Base-by-base conservation (phyloP, 2,329 filamentous ascomycete species). In the Colletotrichum higginsianum region DNA sequence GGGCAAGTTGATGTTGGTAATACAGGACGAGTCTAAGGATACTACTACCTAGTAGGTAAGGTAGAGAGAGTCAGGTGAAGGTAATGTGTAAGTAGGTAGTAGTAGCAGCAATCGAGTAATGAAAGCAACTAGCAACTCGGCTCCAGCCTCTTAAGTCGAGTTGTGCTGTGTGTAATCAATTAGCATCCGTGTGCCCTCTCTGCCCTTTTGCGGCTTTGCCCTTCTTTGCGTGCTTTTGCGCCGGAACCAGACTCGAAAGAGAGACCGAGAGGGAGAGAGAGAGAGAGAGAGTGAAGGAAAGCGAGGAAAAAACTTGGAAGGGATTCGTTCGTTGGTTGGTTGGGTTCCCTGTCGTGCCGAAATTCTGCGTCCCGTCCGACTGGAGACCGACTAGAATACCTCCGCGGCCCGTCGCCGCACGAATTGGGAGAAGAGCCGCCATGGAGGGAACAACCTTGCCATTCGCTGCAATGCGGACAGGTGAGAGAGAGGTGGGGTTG, bases 391-490 rank as follows among this genome's bases (percentile, higher is more conserved):
- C 35, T 30, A 38, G 67, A 61, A 67, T 47, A 67, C 57, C 63
- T 67, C 63, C 56, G 67, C 67, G 67, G 67, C 67, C 67, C 67
- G 63, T 50, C n/a, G n/a, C 50, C 23, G 56, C 57, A 57, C 67
- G 56, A 71, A 71, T 71, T 52, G 49, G 56, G 62, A 61, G 46
- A 9, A 55, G 62, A 61, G 56, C 67, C 55, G 67, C 46, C 38
- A 56, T 5, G 55, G n/a, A 69, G 26, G 62, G 62, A 49, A 42
- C 35, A 70, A 42, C 67, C 67, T 50, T 50, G 67, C 6, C 11
- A 23, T n/a, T 11, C 12, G 46, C 35, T 21, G 13, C 46, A 46
- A 47, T 47, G 56, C 55, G 52, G 30, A 58, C 50, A 42, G 52
- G 40, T n/a, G n/a, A 26, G n/a, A 16, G n/a, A 26, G n/a, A 16